Evolutionary conservation across 495 filamentous ascomycete species (phyloP).

Genomic region (Podospora australis): DNA sequence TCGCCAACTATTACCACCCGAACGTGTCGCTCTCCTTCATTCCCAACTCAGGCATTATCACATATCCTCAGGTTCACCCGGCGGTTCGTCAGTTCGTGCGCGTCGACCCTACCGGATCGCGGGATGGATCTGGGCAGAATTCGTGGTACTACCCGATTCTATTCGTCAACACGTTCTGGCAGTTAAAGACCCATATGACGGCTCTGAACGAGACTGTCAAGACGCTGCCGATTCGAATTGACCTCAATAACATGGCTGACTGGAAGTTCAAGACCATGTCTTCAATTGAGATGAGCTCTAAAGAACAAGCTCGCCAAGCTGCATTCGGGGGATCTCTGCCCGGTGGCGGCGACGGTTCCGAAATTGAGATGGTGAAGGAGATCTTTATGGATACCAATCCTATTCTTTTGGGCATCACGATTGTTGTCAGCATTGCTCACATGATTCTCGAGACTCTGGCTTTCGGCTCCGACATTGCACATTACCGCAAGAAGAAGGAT

Average conservation of each 20-base stretch:
- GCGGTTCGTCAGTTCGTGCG: constrained; percentile 69
- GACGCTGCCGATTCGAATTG: constrained; percentile 74
- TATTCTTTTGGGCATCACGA: constrained; percentile 78
- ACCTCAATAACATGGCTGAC: constrained; percentile 70
- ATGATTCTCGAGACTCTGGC: constrained; percentile 94
- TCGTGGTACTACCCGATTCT: constrained; percentile 93
- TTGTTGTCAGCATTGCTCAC: constrained; percentile 78
- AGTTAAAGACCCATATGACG: constrained; percentile 83
- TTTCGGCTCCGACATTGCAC: constrained; percentile 94
- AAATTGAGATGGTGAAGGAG: constrained; percentile 94
- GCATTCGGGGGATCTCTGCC: constrained; percentile 56
- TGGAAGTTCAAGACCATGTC: constrained; percentile 89
- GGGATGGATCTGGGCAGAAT: constrained; percentile 78
- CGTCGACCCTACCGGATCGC: constrained; percentile 64
- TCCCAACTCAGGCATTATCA: constrained; percentile 65
- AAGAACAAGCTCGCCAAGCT: constrained; percentile 67
- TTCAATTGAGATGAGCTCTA: constrained; percentile 78
- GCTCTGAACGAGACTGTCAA: constrained; percentile 88
- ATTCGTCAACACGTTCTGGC: constrained; percentile 95
- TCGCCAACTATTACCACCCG: constrained; percentile 87
- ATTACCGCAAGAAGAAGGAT: constrained; percentile 99
- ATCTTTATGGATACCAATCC: constrained; percentile 91
- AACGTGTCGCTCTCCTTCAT: constrained; percentile 89
- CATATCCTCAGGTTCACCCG: constrained; percentile 61
- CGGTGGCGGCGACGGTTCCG: constrained; percentile 50